Base-by-base conservation (phyloP, 228 moss, liverwort and hornwort genomes). In the Sphagnum magellanicum region DNA sequence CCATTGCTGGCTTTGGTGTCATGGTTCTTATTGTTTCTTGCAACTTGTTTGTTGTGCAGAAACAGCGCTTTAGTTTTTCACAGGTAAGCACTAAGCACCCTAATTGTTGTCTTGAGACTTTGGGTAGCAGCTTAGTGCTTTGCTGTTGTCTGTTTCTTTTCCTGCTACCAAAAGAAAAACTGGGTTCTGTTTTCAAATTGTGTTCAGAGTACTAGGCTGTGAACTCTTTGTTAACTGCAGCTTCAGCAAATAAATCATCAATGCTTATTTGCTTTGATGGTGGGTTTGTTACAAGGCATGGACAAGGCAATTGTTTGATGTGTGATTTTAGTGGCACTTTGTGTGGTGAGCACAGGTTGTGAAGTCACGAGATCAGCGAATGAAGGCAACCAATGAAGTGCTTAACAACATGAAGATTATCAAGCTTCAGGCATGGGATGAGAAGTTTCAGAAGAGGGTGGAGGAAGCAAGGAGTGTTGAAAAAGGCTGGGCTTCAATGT, bases 351-450 rank as follows among this genome's bases (percentile, higher is more conserved):
- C 32, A 32, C 32, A 55, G 55, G 9, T 89, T 58, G 81, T 91
- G 63, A 61, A 60, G 14, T 74, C 81, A 6, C 81, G 83, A 52
- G 93, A 91, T 60, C 68, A 63, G 71, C 79, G 93, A 69, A 75
- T 91, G 81, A 76, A 81, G 74, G 77, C 81, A 50, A 93, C 87
- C 4, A 79, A 74, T 63, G 91, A 89, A 80, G 76, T 79, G 5
- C 67, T 93, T 15, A 73, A 75, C n/a, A 77, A 85, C 66, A 85
- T 93, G 89, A 93, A 93, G 68, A 85, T 93, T 16, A 81, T 93
- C 72, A 91, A 94, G 81, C 79, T 92, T 57, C 95, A 95, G 68
- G 81, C 80, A 6, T 95, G 95, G 92, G 92, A 95, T 68, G 69
- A 78, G 10, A 87, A 79, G 69, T 92, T 92, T 70, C 75, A 74